Base-by-base conservation (phyloP, 805 yeast species). In the Kregervanrija pseudodelftensis region DNA sequence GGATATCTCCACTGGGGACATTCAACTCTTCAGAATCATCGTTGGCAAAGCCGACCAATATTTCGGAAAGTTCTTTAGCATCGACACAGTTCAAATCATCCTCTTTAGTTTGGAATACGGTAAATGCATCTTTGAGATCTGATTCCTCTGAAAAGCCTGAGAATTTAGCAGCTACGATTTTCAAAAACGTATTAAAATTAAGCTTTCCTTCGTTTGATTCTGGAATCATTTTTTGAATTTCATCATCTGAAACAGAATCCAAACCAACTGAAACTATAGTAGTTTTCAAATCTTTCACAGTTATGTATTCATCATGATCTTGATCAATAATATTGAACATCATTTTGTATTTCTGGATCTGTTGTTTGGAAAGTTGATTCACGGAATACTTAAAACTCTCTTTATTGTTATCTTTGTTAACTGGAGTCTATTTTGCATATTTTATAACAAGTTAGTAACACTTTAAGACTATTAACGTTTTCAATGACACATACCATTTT, bases 271-370 rank as follows among this genome's bases (percentile, higher is more conserved):
- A 73, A 36, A 72, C 66, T 49, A 79, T 72, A 9, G 40, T 12
- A 30, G 73, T 68, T 34, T 64, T 67, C 43, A 90, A 56, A 60
- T 85, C 93, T 1, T 68, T 60, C 30, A 62, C 56, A 1, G 82
- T 66, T 37, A 85, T 78, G 4, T 62, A 57, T 1, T 88, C 87
- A 55, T 89, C 95, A 22, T 82, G 79, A 49, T 90, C 91, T 33
- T 83, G 83, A 57, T 90, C 96, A 8, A 90, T 77, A 53, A 86
- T 61, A 30, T 85, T 79, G 61, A 89, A 90, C 1, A 93, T 80
- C 52, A 85, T 84, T 45, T 85, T 73, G 45, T 85, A 69, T 50
- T 76, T 82, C 12, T 77, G 68, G 22, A 86, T 77, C 56, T 85
- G 87, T 32, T 72, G 79, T 43, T 77, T 73, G 5, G 81, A 71